Evolutionary conservation across 2,329 filamentous ascomycete species (phyloP), one percentile per base, ranked within the genome.

Genomic region (Sarocladium strictum): DNA sequence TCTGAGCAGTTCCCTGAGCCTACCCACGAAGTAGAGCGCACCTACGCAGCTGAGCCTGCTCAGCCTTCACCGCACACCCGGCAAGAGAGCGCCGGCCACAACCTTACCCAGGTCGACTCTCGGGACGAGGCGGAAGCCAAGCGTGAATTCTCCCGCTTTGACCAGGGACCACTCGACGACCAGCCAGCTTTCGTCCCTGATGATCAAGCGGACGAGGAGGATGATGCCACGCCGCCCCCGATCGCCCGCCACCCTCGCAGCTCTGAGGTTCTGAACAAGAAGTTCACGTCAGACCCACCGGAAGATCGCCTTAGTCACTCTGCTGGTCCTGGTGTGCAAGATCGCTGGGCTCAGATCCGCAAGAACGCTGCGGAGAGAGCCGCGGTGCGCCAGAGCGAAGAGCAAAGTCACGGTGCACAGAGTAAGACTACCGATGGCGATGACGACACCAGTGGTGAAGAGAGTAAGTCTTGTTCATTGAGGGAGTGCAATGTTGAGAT

Each of bases 291-390:
- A 2, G 64, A 12, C 14, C 40, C 70, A 2, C 78, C 79, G 21
- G 63, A 68, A 50, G 69, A 71, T 50, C 65, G 67, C 59, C 68
- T 65, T 58, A 69, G 58, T 56, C 66, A 62, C 53, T 68, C 58
- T 53, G 65, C 68, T 23, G 54, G 67, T 49, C 66, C 67, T 19
- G 64, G 69, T 35, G 69, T 72, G 2, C 70, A 87, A 59, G 92
- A 97, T 66, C 85, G 93, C 54, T 99, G 94, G 94, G 93, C 93
- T 1, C 90, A 96, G 70, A 97, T 97, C 61, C 84, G 92, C 60
- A 93, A 92, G 77, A 97, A 97, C 64, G 94, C 94, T 11, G 91
- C 91, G 3, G 87, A 94, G 58, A 82, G 91, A 57, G 89, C 88
- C 33, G 76, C 82, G 6, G 79, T 78, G 54, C 79, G 84, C 58